phyloP scores from a whole-genome alignment of 768 basidiomycete species.

The Leccinum uliginosum region DNA sequence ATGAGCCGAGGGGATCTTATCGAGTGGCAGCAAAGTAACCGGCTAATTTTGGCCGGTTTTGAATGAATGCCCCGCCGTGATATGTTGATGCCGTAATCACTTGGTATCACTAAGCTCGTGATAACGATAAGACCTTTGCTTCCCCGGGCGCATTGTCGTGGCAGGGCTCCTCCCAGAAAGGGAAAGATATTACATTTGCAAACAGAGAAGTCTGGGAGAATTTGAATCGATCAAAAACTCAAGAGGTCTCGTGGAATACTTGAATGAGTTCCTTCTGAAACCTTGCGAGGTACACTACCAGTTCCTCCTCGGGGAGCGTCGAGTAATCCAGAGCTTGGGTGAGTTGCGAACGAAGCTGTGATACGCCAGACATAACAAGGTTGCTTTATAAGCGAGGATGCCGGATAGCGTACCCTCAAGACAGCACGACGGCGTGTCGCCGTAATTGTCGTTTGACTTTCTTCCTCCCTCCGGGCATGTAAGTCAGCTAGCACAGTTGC shows the following conservation, averaged over 20 bases:
- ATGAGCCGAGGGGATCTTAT: background rate
- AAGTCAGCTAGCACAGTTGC: conserved; percentile 55
- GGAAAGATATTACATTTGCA: conserved; percentile 6
- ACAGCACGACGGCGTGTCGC: conserved; percentile 63
- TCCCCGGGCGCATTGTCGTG: background rate
- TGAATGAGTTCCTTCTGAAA: conserved; percentile 70
- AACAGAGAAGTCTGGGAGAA: background rate
- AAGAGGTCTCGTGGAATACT: conserved; percentile 32
- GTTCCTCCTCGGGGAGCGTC: conserved; percentile 65
- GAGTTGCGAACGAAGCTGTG: conserved; percentile 69
- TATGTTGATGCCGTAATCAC: conserved; percentile 11
- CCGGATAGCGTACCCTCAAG: conserved; percentile 48
- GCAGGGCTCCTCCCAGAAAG: background rate
- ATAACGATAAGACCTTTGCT: conserved; percentile 9
- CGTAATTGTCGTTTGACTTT: conserved; percentile 58
- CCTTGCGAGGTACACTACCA: conserved; percentile 58
- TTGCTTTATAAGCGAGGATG: background rate
- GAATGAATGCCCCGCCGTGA: background rate
- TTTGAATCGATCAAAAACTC: conserved; percentile 10
- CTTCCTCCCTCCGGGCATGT: conserved; percentile 52
- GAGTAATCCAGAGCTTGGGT: conserved; percentile 71
- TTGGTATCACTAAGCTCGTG: conserved; percentile 1
- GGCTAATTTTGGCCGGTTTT: background rate
- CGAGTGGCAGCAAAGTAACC: no score
- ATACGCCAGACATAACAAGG: background rate